Conservation (phyloP, 2,329 filamentous ascomycete genomes). For the Knufia fluminis region DNA sequence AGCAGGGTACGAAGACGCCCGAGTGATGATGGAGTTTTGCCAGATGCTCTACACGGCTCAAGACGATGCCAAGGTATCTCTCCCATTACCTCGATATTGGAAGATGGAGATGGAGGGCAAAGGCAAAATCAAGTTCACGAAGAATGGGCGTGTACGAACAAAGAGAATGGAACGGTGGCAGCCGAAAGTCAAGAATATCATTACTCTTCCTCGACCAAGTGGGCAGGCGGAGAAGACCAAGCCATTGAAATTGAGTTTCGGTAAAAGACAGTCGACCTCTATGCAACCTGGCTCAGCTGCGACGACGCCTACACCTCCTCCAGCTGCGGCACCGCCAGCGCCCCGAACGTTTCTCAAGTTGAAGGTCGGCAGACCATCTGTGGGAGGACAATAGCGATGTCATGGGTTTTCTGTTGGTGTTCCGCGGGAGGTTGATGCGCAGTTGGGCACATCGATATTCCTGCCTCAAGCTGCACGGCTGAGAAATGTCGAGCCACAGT, state of each 20-base stretch:
- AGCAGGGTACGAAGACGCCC: slow-evolving; percentile 45
- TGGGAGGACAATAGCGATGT: background rate
- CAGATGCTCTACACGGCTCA: slow-evolving; percentile 45
- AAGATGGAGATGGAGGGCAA: slow-evolving; percentile 43
- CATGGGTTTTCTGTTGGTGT: background rate
- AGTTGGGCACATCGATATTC: background rate
- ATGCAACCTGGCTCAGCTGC: slow-evolving; percentile 27
- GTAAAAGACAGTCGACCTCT: slow-evolving; percentile 23
- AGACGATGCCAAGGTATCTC: slow-evolving; percentile 40
- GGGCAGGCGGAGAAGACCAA: slow-evolving; percentile 4
- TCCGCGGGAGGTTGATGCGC: background rate
- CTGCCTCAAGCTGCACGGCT: background rate
- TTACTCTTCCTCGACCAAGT: slow-evolving; percentile 3
- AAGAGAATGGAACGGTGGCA: slow-evolving; percentile 26
- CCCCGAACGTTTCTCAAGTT: slow-evolving; percentile 33
- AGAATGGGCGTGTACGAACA: slow-evolving; percentile 31
- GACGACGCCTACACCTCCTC: slow-evolving; percentile 25
- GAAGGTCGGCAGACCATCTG: slow-evolving; percentile 22
- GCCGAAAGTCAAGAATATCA: slow-evolving; percentile 21
- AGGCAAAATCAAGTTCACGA: slow-evolving; percentile 37
- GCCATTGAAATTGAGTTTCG: slow-evolving; percentile 16
- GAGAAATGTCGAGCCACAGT: background rate
- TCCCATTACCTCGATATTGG: slow-evolving; percentile 52
- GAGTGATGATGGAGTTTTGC: slow-evolving; percentile 50
- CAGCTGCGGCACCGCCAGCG: slow-evolving; percentile 27